phyloP scores from a whole-genome alignment of 2,329 filamentous ascomycete species.

The Cryphonectria parasitica region DNA sequence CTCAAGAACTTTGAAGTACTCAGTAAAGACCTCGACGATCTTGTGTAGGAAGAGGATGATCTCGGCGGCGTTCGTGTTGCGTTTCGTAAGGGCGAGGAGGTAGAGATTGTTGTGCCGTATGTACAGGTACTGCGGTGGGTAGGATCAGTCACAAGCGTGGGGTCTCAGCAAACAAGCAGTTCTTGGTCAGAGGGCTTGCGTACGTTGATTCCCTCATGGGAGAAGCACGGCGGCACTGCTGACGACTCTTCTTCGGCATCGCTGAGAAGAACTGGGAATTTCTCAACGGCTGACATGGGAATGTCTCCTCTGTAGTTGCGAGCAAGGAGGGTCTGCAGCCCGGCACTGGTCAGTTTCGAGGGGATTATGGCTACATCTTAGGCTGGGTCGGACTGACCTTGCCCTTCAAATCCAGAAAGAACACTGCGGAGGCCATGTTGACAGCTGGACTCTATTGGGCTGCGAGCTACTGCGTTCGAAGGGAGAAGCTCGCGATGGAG shows the following conservation, averaged over 20 bases:
- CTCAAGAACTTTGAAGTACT: slow-evolving; percentile 99
- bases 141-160: slow-evolving; percentile 13
- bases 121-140: slow-evolving; percentile 80
- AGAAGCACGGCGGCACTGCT: slow-evolving; percentile 96
- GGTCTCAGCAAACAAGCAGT: too few relatives aligned
- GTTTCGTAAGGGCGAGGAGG: slow-evolving; percentile 95
- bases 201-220: slow-evolving; percentile 97
- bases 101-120: slow-evolving; percentile 99
- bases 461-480: slow-evolving; percentile 32
- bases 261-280: slow-evolving; percentile 92
- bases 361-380: neutral
- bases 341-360: slow-evolving; percentile 24
- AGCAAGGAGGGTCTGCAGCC: slow-evolving; percentile 84
- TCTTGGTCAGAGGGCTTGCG: slow-evolving; percentile 8
- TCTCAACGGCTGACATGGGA: slow-evolving; percentile 98
- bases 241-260: slow-evolving; percentile 99
- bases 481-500: slow-evolving; percentile 30
- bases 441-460: slow-evolving; percentile 24
- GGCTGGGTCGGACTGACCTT: slow-evolving; percentile 66
- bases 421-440: slow-evolving; percentile 93
- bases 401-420: slow-evolving; percentile 99
- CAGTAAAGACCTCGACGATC: slow-evolving; percentile 97
- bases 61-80: slow-evolving; percentile 98
- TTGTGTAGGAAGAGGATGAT: slow-evolving; percentile 98
- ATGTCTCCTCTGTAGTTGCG: slow-evolving; percentile 99